Base-by-base conservation (phyloP, 805 yeast genomes). In the Kodamaea lidongshanica region DNA sequence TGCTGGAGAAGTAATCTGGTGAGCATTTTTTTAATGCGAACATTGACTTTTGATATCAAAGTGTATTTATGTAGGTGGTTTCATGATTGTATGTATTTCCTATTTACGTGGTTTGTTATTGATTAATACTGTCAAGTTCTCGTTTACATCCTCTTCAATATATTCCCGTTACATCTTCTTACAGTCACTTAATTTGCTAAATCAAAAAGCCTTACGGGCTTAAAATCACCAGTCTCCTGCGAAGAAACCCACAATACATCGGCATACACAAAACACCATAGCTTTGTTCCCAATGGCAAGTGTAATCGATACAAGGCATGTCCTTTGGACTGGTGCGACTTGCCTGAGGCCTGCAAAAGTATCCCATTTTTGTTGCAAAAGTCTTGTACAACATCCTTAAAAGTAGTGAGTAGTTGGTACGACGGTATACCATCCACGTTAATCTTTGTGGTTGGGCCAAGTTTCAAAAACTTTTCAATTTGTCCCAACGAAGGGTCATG, bases 381-480 rank as follows among this genome's bases (percentile, higher is more conserved):
- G 3, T 72, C 72, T 31, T 69, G 74, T 2, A 84, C 72, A 12
- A 85, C 77, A 31, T 82, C 85, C 39, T 67, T 76, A 46, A 78
- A 77, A 0, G 82, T 61, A 4, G 69, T 58, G 17, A 54, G 41
- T 1, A 74, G 52, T 24, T 58, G 60, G 21, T 59, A 57, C 7
- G 65, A 40, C 0, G 77, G 75, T 4, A 69, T 56, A 4, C 69
- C 65, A 35, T 42, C 45, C 28, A 44, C 53, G 30, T 36, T 47
- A 23, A 21, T 18, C 20, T 35, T 37, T 10, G 29, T 12, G 12
- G 6, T 14, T n/a, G 16, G 15, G 7, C 31, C 31, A 10, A 16
- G 24, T 21, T 15, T 21, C n/a, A 32, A 13, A 12, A 26, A 32
- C 19, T 13, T 16, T 11, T 22, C 27, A 9, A 26, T 21, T 8